Percentiles rank a stretch among this genome's conserved stretches.
Evolutionary conservation across 306 rosid species (phyloP).

Genomic region (Acacia confusa): DNA sequence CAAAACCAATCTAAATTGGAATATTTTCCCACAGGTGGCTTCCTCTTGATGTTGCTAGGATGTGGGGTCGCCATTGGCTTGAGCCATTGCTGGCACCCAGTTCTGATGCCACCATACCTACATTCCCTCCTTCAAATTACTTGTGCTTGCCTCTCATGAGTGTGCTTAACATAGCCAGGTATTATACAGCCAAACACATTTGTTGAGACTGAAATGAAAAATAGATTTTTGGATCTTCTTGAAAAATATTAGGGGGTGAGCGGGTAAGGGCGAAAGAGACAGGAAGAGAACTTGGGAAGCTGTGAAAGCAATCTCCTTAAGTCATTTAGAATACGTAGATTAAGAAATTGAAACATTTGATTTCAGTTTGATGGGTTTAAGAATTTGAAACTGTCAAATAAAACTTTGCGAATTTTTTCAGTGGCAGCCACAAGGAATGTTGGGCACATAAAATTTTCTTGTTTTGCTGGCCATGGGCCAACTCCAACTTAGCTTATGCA

Average conservation of each 20-base stretch:
- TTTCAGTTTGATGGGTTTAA: not conserved
- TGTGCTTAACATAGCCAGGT: constrained; percentile 88
- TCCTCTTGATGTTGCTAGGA: constrained; percentile 92
- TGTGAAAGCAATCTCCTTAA: not conserved
- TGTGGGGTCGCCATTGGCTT: constrained; percentile 99
- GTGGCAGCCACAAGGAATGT: not conserved
- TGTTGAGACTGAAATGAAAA: constrained; percentile 19
- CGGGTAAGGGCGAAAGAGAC: constrained; percentile 2
- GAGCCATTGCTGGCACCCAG: constrained; percentile 75
- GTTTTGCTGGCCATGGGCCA: not conserved
- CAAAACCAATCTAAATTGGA: constrained; percentile 24
- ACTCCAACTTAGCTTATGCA: not conserved
- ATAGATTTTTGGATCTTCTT: not conserved
- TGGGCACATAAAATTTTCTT: not conserved
- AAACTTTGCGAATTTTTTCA: not conserved
- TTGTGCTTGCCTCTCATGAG: constrained; percentile 92
- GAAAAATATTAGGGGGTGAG: not conserved
- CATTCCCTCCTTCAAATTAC: constrained; percentile 69
- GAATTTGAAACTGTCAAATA: not conserved
- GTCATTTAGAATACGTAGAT: not conserved
- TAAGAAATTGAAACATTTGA: not conserved
- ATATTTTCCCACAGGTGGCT: constrained; percentile 71
- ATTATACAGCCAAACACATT: constrained; percentile 17
- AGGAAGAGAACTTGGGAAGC: not conserved
- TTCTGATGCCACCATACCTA: constrained; percentile 58